A percentile compares a stretch with the other conserved stretches of the same genome.
Evolutionary conservation across 306 rosid genomes (phyloP).

Genomic region (Begonia peltatifolia): DNA sequence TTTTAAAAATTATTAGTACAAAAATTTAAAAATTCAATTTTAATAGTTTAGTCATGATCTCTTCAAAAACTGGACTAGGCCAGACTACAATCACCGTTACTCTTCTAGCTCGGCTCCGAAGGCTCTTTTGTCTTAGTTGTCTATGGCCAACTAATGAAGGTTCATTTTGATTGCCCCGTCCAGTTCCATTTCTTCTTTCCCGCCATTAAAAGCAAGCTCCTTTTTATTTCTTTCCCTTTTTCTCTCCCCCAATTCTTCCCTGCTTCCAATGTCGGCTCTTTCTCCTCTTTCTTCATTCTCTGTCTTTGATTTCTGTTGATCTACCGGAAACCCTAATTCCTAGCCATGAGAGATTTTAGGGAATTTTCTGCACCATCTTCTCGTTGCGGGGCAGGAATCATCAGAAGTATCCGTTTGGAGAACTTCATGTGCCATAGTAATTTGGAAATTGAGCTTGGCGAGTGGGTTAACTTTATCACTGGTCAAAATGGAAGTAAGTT

Average conservation of each 20-base stretch:
- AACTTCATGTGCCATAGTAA: conserved; percentile 88
- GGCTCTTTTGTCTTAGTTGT: too few species aligned
- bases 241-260: background rate
- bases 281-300: background rate
- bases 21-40: too few species aligned
- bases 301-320: background rate
- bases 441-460: conserved; percentile 57
- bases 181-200: background rate
- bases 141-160: too few species aligned
- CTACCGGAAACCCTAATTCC: conserved; percentile 1
- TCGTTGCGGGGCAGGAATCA: conserved; percentile 42
- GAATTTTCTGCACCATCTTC: conserved; percentile 5
- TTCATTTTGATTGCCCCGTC: background rate
- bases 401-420: conserved; percentile 55
- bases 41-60: too few species aligned
- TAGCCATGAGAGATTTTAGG: conserved; percentile 5
- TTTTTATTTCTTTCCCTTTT: too few species aligned
- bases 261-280: background rate
- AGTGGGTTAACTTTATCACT: conserved; percentile 59
- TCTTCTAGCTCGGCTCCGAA: too few species aligned
- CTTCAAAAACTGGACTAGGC: too few species aligned
- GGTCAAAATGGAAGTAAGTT: conserved; percentile 90
- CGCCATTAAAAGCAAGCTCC: background rate
- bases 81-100: too few species aligned
- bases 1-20: too few species aligned